Evolutionary conservation across 441 rosid species (phyloP).

Genomic region (Raphanus hybrid): DNA sequence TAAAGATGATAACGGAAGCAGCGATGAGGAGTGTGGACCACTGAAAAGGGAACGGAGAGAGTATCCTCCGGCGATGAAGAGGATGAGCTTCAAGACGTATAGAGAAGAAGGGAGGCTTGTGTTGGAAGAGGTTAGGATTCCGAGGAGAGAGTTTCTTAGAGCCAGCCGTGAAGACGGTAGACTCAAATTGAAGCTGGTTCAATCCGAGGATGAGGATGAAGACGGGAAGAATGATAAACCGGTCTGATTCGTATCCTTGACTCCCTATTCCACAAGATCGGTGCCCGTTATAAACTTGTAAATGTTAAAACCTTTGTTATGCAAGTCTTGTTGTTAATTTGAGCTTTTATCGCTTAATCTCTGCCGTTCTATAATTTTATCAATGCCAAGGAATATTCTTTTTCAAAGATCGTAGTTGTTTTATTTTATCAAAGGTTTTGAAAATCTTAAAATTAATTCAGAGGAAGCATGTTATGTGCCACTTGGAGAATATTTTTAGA

Average conservation of each 20-base stretch:
- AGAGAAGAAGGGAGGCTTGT: slow-evolving; percentile 84
- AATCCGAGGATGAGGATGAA: slow-evolving; percentile 36
- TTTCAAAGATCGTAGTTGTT: not conserved
- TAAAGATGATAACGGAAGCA: slow-evolving; percentile 20
- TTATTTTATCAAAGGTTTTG: not conserved
- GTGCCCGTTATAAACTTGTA: no score
- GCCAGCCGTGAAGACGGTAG: slow-evolving; percentile 86
- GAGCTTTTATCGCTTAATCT: not conserved
- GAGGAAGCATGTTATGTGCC: not conserved
- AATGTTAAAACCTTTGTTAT: slow-evolving; percentile 8
- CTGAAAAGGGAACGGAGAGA: slow-evolving; percentile 30
- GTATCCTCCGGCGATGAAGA: slow-evolving; percentile 45
- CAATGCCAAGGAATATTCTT: not conserved
- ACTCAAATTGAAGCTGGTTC: slow-evolving; percentile 65
- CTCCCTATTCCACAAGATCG: no score
- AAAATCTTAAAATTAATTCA: not conserved
- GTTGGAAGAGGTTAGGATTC: slow-evolving; percentile 74
- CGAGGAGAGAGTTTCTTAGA: slow-evolving; percentile 71
- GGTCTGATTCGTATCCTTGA: no score
- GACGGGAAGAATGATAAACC: no score
- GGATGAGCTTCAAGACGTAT: slow-evolving; percentile 77
- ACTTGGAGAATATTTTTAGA: not conserved
- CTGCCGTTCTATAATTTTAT: not conserved
- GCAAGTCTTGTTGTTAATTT: slow-evolving; percentile 6
- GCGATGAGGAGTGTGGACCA: slow-evolving; percentile 20